phyloP scores from a whole-genome alignment of 2,329 filamentous ascomycete species.

The Fusarium torreyae region DNA sequence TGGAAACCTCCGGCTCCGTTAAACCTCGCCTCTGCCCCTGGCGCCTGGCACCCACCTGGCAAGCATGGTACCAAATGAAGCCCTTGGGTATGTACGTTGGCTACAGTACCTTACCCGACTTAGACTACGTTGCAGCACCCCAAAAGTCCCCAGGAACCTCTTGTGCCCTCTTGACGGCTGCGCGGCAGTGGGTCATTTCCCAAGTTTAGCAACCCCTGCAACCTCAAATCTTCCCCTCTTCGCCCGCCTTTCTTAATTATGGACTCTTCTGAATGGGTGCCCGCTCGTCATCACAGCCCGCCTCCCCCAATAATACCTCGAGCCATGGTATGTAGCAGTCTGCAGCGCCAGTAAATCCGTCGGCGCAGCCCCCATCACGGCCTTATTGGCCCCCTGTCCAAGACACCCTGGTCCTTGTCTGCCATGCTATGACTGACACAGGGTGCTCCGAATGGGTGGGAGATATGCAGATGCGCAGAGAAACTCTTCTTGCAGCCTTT shows the following conservation, averaged over 20 bases:
- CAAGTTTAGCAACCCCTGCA: conserved; percentile 37
- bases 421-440: conserved; percentile 38
- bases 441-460: conserved; percentile 47
- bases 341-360: conserved; percentile 39
- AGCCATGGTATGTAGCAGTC: conserved; percentile 37
- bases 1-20: conserved; percentile 40
- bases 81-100: conserved; percentile 37
- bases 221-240: conserved; percentile 36
- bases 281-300: conserved; percentile 46
- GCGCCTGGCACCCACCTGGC: conserved; percentile 40
- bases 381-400: conserved; percentile 45
- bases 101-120: conserved; percentile 5
- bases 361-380: conserved; percentile 34
- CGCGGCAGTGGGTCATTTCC: conserved; percentile 40
- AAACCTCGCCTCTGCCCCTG: conserved; percentile 47
- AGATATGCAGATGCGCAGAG: conserved; percentile 43
- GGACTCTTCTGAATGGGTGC: conserved; percentile 40
- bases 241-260: conserved; percentile 21
- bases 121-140: conserved; percentile 26
- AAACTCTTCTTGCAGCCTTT: conserved; percentile 38
- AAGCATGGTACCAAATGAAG: conserved; percentile 26
- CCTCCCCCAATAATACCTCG: conserved; percentile 45
- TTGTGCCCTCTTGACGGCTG: conserved; percentile 32
- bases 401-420: conserved; percentile 40
- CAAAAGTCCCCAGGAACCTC: conserved; percentile 30